Conservation (phyloP, 768 basidiomycete genomes). For the Russula abietina region DNA sequence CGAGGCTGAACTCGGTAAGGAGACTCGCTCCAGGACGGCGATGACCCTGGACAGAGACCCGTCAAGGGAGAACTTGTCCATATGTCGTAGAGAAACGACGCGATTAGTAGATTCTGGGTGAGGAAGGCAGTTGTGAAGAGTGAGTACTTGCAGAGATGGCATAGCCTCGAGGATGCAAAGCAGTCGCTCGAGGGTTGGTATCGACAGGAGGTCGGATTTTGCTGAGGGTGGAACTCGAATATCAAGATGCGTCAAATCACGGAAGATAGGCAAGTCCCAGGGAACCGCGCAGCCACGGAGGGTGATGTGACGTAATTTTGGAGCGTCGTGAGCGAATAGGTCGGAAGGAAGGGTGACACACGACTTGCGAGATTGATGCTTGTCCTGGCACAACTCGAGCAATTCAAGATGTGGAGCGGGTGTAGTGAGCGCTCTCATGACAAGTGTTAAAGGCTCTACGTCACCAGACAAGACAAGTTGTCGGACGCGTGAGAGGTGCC, state of each 20-base stretch:
- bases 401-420: not conserved
- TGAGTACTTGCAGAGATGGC: no score
- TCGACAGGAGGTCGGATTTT: no score
- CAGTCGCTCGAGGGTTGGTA: not conserved
- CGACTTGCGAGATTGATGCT: not conserved
- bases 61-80: no score
- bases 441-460: not conserved
- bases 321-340: not conserved
- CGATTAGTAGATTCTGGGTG: no score
- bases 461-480: not conserved
- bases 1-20: conserved; percentile 3
- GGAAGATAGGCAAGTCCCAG: conserved; percentile 1
- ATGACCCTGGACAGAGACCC: no score
- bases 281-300: not conserved
- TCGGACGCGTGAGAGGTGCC: not conserved
- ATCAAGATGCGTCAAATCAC: not conserved
- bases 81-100: no score
- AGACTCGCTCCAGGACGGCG: not conserved
- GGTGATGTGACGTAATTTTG: not conserved
- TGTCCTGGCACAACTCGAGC: not conserved
- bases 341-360: conserved; percentile 1
- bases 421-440: not conserved
- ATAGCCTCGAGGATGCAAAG: no score
- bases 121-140: no score
- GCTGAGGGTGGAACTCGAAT: no score